Conservation (phyloP, 768 basidiomycete genomes). For the Auriscalpium orientale region DNA sequence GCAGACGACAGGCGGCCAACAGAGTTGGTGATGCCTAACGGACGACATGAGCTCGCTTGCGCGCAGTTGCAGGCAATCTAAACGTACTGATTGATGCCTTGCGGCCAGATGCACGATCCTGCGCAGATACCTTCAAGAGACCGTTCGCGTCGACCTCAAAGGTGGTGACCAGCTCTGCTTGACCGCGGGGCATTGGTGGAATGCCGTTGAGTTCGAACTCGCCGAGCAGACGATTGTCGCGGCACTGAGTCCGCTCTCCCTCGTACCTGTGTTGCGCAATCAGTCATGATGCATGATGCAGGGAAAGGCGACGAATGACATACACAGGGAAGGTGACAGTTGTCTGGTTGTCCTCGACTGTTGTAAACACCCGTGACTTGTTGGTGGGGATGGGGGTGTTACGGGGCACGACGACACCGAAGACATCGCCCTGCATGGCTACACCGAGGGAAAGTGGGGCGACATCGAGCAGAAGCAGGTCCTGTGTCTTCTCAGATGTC, state of each 20-base stretch:
- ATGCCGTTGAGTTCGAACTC: conserved; percentile 99
- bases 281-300: too few relatives aligned
- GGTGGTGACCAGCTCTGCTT: conserved; percentile 98
- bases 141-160: conserved; percentile 99
- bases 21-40: conserved; percentile 89
- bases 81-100: conserved; percentile 92
- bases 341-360: conserved; percentile 99
- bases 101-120: conserved; percentile 97
- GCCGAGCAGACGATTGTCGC: conserved; percentile 97
- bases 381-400: conserved; percentile 99
- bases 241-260: conserved; percentile 99
- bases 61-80: neutral
- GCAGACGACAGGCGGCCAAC: conserved; percentile 95
- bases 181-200: conserved; percentile 98
- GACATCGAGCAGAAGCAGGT: conserved; percentile 96
- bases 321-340: conserved; percentile 99
- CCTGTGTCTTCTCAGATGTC: conserved; percentile 97
- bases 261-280: conserved; percentile 57
- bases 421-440: conserved; percentile 99
- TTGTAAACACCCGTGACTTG: conserved; percentile 98
- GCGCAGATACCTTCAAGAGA: conserved; percentile 96
- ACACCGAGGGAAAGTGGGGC: conserved; percentile 98
- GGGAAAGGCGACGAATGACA: conserved; percentile 18
- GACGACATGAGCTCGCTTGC: neutral
- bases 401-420: conserved; percentile 98